Base-by-base conservation (phyloP, 768 basidiomycete genomes). In the Rhodosporidiobolus odoratus region DNA sequence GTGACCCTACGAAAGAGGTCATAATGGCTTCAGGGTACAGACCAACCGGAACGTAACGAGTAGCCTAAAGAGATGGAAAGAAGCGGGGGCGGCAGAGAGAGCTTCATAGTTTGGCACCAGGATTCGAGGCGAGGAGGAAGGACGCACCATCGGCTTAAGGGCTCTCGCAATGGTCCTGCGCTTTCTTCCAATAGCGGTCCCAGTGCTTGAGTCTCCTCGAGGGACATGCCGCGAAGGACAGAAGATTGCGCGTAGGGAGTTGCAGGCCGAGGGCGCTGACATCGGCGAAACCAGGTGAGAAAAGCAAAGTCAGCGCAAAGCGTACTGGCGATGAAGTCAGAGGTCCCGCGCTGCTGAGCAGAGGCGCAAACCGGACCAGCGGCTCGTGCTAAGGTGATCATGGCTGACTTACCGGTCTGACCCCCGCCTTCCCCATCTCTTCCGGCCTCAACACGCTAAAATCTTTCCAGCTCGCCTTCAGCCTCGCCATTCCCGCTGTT, bases 241-340 rank as follows among this genome's bases (percentile, higher is more conserved):
- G 45, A 41, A 35, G 70, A 74, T 45, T 71, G 69, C 16, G 69
- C 73, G 27, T 62, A 74, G 1, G 69, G 66, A 2, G 45, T 57
- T 1, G 30, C 25, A 15, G 25, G n/a, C 4, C 25, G 3, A n/a
- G n/a, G n/a, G 25, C 40, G 58, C n/a, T 27, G 40, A 13, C 34
- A 34, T 34, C 34, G 47, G 27, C 16, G 17, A 38, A 40, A 32
- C 37, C 32, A 41, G 19, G 27, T 7, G n/a, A 5, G 45, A 66
- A 38, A 17, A 15, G 40, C n/a, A n/a, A n/a, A n/a, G n/a, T n/a
- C n/a, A n/a, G n/a, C n/a, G n/a, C n/a, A n/a, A n/a, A n/a, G n/a
- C n/a, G n/a, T n/a, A n/a, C n/a, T n/a, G n/a, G n/a, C n/a, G n/a
- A 30, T 34, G 40, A 27, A 41, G 17, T 27, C 21, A 43, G 21